Percentiles rank a stretch among this genome's conserved stretches.
Conservation (phyloP, 108 stramenopile species). For the Skeletonema costatum region DNA sequence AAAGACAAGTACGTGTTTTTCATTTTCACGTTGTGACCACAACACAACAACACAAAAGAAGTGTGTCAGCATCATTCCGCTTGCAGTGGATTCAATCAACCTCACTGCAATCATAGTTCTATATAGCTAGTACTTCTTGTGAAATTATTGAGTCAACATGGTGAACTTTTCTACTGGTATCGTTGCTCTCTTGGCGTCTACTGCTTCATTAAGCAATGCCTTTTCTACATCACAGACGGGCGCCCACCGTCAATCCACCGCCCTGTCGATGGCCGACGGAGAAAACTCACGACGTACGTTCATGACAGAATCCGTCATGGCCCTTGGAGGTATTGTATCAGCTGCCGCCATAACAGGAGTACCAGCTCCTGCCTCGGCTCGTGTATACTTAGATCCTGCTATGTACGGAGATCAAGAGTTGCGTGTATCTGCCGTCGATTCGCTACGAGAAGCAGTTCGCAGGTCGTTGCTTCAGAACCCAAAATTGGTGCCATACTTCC, state of each 20-base stretch:
- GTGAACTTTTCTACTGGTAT: constrained; percentile 1
- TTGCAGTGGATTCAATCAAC: no score
- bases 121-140: no score
- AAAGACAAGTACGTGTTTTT: background rate
- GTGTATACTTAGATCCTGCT: constrained; percentile 87
- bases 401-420: constrained; percentile 93
- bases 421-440: constrained; percentile 81
- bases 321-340: constrained; percentile 16
- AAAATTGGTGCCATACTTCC: constrained; percentile 67
- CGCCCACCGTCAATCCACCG: constrained; percentile 9
- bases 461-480: constrained; percentile 82
- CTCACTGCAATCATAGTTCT: no score
- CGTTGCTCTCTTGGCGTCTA: constrained; percentile 12
- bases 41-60: constrained; percentile 1
- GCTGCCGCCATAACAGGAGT: constrained; percentile 5
- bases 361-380: constrained; percentile 60
- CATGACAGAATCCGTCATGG: constrained; percentile 25
- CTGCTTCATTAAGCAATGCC: background rate
- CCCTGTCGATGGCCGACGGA: constrained; percentile 24
- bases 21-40: background rate
- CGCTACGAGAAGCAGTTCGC: constrained; percentile 71
- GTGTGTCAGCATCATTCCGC: background rate
- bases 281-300: constrained; percentile 44
- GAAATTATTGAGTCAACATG: background rate
- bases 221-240: background rate